phyloP scores from a whole-genome alignment of 2,329 filamentous ascomycete genomes.

The Periconia digitata region DNA sequence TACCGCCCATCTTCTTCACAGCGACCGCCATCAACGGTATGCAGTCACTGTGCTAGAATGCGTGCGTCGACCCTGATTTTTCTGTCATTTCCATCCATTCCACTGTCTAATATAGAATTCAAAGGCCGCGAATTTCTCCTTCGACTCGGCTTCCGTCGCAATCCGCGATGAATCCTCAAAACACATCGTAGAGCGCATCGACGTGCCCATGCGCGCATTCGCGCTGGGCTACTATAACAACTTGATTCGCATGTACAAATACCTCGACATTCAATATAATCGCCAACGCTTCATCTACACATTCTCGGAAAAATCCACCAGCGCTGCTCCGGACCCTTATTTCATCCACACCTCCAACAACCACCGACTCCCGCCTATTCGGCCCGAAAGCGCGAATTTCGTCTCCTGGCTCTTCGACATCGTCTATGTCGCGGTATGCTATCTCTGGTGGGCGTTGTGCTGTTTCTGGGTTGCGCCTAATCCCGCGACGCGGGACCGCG shows the following conservation, averaged over 20 bases:
- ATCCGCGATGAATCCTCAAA: constrained; percentile 29
- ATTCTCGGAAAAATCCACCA: constrained; percentile 44
- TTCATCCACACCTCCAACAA: constrained; percentile 59
- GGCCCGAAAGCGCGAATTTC: constrained; percentile 39
- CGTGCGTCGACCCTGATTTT: constrained; percentile 28
- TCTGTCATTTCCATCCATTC: not conserved
- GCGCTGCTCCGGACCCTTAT: constrained; percentile 37
- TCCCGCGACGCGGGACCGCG: constrained; percentile 19
- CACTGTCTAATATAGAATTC: no score
- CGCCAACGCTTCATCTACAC: constrained; percentile 57
- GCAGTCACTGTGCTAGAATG: constrained; percentile 50
- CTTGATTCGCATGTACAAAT: constrained; percentile 58
- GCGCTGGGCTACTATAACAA: constrained; percentile 58
- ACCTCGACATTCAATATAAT: constrained; percentile 55
- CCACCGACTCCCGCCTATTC: constrained; percentile 50
- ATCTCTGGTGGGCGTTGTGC: constrained; percentile 57
- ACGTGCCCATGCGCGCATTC: constrained; percentile 57
- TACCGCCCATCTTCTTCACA: constrained; percentile 49
- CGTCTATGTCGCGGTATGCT: constrained; percentile 51
- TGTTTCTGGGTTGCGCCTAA: constrained; percentile 50
- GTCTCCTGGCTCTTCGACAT: constrained; percentile 49
- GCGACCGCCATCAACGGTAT: constrained; percentile 45
- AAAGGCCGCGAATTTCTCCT: constrained; percentile 48
- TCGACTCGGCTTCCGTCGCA: constrained; percentile 50
- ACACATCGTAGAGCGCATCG: constrained; percentile 42